Conservation (phyloP, 192 early-diverging fungal species). For the Podila horticola region DNA sequence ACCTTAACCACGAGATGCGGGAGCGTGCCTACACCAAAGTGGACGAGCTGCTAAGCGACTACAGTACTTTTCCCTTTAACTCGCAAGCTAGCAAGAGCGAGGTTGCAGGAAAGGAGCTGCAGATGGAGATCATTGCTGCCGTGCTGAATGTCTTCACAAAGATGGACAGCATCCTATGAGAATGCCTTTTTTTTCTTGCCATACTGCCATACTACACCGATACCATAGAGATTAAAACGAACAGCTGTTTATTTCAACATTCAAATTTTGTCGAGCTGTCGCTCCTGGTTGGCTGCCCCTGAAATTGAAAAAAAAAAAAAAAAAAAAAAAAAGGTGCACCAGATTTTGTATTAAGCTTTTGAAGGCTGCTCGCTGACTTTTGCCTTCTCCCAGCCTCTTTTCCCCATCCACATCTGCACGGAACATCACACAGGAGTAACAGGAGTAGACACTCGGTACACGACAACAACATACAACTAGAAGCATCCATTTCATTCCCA, state of each 20-base stretch:
- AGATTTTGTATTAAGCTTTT: not conserved
- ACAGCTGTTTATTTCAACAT: too few relatives aligned
- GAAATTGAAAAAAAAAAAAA: too few relatives aligned
- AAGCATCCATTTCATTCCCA: not conserved
- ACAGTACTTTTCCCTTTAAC: conserved; percentile 78
- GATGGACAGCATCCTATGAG: conserved; percentile 85
- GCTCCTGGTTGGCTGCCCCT: too few relatives aligned
- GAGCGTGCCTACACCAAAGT: conserved; percentile 91
- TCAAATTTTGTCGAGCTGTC: too few relatives aligned
- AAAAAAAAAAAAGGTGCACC: too few relatives aligned
- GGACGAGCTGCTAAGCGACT: conserved; percentile 91
- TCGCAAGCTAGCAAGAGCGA: conserved; percentile 64
- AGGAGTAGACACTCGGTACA: too few relatives aligned
- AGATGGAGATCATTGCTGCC: conserved; percentile 75
- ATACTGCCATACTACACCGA: not conserved
- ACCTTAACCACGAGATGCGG: conserved; percentile 84
- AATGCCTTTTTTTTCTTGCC: not conserved
- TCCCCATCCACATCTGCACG: not conserved
- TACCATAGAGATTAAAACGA: too few relatives aligned
- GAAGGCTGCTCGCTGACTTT: not conserved
- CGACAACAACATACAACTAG: too few relatives aligned
- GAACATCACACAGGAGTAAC: too few relatives aligned
- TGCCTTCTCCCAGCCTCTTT: not conserved
- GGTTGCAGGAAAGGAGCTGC: conserved; percentile 65
- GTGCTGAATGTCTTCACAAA: conserved; percentile 88